phyloP scores from a whole-genome alignment of 169 alveolate species.

The Plasmodium blacklocki region DNA sequence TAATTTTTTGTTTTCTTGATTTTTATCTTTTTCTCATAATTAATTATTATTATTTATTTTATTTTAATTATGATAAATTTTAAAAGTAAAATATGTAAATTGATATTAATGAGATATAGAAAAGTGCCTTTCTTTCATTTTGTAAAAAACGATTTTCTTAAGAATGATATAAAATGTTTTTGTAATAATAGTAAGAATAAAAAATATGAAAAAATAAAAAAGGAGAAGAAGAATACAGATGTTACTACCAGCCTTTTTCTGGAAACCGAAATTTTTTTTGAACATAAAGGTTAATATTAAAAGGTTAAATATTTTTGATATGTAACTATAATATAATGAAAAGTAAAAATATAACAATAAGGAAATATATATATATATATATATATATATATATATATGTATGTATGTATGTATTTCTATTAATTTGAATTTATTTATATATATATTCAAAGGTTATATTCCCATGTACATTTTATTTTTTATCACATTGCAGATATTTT shows the following conservation, averaged over 20 bases:
- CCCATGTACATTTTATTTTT: background rate
- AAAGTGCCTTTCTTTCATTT: background rate
- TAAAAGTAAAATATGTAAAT: conserved; percentile 5
- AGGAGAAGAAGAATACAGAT: background rate
- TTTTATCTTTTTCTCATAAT: background rate
- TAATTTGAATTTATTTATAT: background rate
- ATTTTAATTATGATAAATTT: conserved; percentile 17
- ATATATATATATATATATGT: conserved; percentile 2
- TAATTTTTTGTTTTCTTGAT: background rate
- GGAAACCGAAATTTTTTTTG: conserved; percentile 63
- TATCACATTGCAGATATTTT: conserved; percentile 3
- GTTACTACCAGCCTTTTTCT: conserved; percentile 14
- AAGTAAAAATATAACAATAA: background rate
- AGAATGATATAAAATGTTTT: conserved; percentile 11
- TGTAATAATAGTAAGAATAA: background rate
- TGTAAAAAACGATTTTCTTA: conserved; percentile 7
- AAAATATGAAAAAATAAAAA: background rate
- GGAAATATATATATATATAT: background rate
- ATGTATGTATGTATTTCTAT: background rate
- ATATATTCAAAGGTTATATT: background rate
- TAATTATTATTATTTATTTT: background rate
- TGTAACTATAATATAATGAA: too few relatives aligned
- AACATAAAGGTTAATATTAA: conserved; percentile 27
- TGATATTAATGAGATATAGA: background rate
- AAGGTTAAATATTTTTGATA: too few relatives aligned